A percentile compares a stretch with the other conserved stretches of the same genome.
Conservation (phyloP, 495 filamentous ascomycete species). For the Ramalina peruviana region DNA sequence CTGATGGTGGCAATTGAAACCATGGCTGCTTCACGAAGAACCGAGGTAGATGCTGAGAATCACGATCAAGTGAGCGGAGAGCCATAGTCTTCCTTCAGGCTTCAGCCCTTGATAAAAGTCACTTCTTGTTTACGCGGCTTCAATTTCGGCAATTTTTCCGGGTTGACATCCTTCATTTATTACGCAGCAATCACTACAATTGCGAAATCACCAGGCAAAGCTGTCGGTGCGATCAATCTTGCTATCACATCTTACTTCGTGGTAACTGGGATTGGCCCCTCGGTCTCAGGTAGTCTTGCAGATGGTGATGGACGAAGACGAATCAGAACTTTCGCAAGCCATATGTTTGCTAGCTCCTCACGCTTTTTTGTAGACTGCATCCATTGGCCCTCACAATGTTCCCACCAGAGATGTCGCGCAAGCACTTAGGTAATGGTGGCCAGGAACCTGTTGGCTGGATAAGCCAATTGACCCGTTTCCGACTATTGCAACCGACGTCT, state of each 20-base stretch:
- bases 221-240: slow-evolving; percentile 49
- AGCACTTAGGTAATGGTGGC: slow-evolving; percentile 29
- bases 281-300: slow-evolving; percentile 44
- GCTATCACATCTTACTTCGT: slow-evolving; percentile 54
- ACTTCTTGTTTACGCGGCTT: too few species aligned
- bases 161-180: slow-evolving; percentile 67
- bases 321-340: slow-evolving; percentile 36
- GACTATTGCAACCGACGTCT: too few species aligned
- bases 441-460: neutral
- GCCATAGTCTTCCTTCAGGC: too few species aligned
- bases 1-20: too few species aligned
- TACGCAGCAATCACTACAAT: slow-evolving; percentile 55
- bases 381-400: slow-evolving; percentile 20
- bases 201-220: slow-evolving; percentile 39
- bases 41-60: too few species aligned
- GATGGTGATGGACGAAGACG: slow-evolving; percentile 45
- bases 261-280: slow-evolving; percentile 45
- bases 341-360: slow-evolving; percentile 56
- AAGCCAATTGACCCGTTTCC: neutral
- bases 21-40: too few species aligned
- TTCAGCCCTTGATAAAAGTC: too few species aligned
- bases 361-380: slow-evolving; percentile 34
- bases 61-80: too few species aligned
- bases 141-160: slow-evolving; percentile 30
- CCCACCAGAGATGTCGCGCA: slow-evolving; percentile 31